Base-by-base conservation (phyloP, 2,329 filamentous ascomycete species). In the Cercospora berteroae region DNA sequence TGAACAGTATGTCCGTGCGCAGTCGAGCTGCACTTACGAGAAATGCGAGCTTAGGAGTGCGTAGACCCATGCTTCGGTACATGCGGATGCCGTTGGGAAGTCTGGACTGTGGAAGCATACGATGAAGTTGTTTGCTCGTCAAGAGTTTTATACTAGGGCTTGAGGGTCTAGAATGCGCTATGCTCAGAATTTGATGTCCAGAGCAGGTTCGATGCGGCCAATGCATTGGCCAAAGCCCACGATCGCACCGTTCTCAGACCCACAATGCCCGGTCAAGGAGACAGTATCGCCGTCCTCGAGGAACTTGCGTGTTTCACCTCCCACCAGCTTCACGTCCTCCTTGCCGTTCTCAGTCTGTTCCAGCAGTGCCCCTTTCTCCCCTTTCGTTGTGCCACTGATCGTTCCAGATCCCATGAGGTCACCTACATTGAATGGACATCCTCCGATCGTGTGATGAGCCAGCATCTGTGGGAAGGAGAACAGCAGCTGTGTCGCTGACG, bases 381-480 rank as follows among this genome's bases (percentile, higher is more conserved):
- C 79, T n/a, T 80, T 78, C 55, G 82, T 82, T 5, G 78, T 83
- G 2, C 92, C 91, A 52, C 87, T 89, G 73, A 95, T 94, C 1
- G 92, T 95, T 3, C 92, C 92, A 2, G 89, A 92, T 2, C 91
- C 92, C 5, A 95, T 80, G 62, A 95, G 79, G 75, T 95, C 91
- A 36, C 91, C 91, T 0, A 88, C 85, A 57, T 87, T 85, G 83
- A 95, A 84, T 3, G 88, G 87, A 77, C 91, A 95, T 5, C 91
- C 91, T 1, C 89, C 90, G 57, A 92, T 85, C 1, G 89, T 88
- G 76, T 94, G 91, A 77, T 94, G 91, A 1, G 91, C 87, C 48
- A 94, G 82, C 90, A 94, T 93, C 77, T 94, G 91, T 4, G 90
- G 86, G 80, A 94, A 94, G 0, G 90, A 93, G 84, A 88, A 94